Percentiles rank a stretch among this genome's conserved stretches.
Evolutionary conservation across 192 early-diverging fungal genomes (phyloP).

Genomic region (Umbelopsis ramanniana): DNA sequence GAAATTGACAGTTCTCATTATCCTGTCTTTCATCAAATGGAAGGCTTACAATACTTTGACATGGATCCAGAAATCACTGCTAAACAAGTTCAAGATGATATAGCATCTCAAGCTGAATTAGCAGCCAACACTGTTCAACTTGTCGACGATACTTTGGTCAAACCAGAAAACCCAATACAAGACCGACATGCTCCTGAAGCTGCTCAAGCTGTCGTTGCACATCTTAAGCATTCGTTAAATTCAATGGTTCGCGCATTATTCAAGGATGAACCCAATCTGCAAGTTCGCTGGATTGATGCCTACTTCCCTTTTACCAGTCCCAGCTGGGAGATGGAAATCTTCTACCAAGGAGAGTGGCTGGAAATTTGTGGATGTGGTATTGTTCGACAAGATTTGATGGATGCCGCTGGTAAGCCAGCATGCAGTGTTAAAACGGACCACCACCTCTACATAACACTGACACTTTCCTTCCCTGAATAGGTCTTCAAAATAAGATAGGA

Average conservation of each 20-base stretch:
- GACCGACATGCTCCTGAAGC: conserved; percentile 64
- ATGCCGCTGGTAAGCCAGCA: conserved; percentile 57
- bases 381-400: conserved; percentile 83
- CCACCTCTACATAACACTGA: not conserved
- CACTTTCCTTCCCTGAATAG: conserved; percentile 35
- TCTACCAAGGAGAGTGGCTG: conserved; percentile 92
- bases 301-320: conserved; percentile 97
- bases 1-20: conserved; percentile 97
- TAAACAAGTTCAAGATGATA: conserved; percentile 40
- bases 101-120: conserved; percentile 25
- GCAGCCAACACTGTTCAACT: conserved; percentile 34
- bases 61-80: conserved; percentile 36
- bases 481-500: conserved; percentile 76
- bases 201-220: conserved; percentile 57
- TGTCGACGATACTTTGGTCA: conserved; percentile 58
- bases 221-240: conserved; percentile 86
- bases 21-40: conserved; percentile 99
- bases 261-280: conserved; percentile 60
- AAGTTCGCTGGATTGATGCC: conserved; percentile 94
- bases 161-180: conserved; percentile 76
- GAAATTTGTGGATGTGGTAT: conserved; percentile 95
- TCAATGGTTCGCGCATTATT: conserved; percentile 79
- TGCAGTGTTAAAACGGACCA: not conserved
- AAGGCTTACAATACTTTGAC: conserved; percentile 82
- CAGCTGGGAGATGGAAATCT: conserved; percentile 96